Conservation (phyloP, 2,329 filamentous ascomycete genomes). For the Westerdykella aurantiaca region DNA sequence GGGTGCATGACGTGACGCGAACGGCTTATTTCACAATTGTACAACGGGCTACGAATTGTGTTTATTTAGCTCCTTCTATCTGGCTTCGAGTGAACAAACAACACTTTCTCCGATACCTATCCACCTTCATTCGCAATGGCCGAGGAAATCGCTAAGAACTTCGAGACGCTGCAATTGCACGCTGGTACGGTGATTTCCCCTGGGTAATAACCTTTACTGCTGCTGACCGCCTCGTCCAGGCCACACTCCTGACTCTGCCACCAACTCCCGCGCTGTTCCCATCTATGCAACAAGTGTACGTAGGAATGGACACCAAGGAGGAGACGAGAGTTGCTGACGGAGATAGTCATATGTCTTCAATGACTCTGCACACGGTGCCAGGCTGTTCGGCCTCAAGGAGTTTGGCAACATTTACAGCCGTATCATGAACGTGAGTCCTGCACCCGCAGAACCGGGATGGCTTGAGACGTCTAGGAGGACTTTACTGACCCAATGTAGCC, state of each 20-base stretch:
- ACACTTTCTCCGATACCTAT: conserved; percentile 5
- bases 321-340: conserved; percentile 7
- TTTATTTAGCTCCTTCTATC: conserved; percentile 1
- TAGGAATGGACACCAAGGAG: neutral
- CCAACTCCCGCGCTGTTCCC: conserved; percentile 84
- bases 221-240: conserved; percentile 41
- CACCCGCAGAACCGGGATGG: neutral
- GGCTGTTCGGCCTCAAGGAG: conserved; percentile 94
- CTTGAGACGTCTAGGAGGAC: neutral
- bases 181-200: conserved; percentile 34
- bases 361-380: conserved; percentile 90
- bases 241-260: conserved; percentile 71
- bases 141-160: conserved; percentile 40
- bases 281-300: conserved; percentile 86
- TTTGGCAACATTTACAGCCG: conserved; percentile 97
- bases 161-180: conserved; percentile 49
- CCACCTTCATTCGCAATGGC: conserved; percentile 24
- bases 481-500: conserved; percentile 49
- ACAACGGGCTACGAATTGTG: neutral
- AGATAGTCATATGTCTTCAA: conserved; percentile 81
- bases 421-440: conserved; percentile 75
- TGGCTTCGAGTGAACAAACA: neutral
- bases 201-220: neutral
- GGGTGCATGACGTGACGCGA: conserved; percentile 23
- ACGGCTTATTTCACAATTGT: conserved; percentile 13